Evolutionary conservation across 129 eudicot species (phyloP).

Genomic region (Escallonia rubra): DNA sequence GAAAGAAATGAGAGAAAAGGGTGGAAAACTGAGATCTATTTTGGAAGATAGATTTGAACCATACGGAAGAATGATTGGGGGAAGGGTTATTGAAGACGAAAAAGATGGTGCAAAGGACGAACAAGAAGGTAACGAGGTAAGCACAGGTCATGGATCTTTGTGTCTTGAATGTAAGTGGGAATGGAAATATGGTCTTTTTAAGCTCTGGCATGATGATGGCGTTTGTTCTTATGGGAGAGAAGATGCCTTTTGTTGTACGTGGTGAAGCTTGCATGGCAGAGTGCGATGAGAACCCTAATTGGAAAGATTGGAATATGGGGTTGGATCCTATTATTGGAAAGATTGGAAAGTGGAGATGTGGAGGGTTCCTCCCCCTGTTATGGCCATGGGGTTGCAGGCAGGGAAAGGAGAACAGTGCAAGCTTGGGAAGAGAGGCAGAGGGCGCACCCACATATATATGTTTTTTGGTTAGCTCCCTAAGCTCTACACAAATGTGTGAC

Average conservation of each 20-base stretch:
- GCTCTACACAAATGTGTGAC: too few relatives aligned
- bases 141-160: slow-evolving; percentile 12
- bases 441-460: too few relatives aligned
- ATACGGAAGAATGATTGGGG: slow-evolving; percentile 1
- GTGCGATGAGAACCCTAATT: too few relatives aligned
- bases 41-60: slow-evolving; percentile 10
- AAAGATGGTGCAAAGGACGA: slow-evolving; percentile 13
- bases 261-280: too few relatives aligned
- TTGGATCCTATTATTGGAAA: too few relatives aligned
- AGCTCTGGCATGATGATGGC: background rate
- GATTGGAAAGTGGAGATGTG: too few relatives aligned
- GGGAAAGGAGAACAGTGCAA: too few relatives aligned
- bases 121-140: slow-evolving; percentile 13
- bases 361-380: too few relatives aligned
- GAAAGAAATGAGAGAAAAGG: slow-evolving; percentile 16
- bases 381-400: too few relatives aligned
- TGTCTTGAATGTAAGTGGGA: background rate
- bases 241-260: slow-evolving; percentile 11
- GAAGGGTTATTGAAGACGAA: slow-evolving; percentile 13
- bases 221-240: slow-evolving; percentile 14
- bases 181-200: background rate
- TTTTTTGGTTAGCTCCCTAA: too few relatives aligned
- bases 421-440: too few relatives aligned
- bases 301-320: too few relatives aligned
- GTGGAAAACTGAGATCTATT: slow-evolving; percentile 20